A percentile compares a stretch with the other conserved stretches of the same genome.
Conservation (phyloP, 139 green algal species). For the Picochlorum sp. region DNA sequence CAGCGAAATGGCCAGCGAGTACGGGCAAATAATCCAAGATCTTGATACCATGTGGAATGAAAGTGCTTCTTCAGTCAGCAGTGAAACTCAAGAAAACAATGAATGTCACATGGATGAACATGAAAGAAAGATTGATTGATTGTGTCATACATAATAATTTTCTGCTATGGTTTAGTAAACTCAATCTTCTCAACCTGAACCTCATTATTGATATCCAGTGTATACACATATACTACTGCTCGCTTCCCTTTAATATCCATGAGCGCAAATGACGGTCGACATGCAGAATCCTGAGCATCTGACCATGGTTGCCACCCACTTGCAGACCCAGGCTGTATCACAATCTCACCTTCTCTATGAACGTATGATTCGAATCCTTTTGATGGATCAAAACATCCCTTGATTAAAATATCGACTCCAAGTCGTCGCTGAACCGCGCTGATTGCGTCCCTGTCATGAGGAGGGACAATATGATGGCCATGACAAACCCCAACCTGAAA, state of each 20-base stretch:
- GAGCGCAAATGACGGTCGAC: conserved; percentile 82
- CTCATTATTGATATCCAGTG: conserved; percentile 61
- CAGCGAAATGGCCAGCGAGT: neutral
- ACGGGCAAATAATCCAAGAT: conserved; percentile 8
- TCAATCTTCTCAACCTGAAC: conserved; percentile 83
- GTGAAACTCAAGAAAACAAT: neutral
- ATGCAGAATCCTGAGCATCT: neutral
- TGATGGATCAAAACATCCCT: conserved; percentile 54
- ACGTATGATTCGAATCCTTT: conserved; percentile 43
- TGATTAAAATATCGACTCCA: conserved; percentile 87
- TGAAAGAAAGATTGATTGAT: no score
- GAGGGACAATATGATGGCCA: conserved; percentile 84
- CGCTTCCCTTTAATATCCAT: conserved; percentile 88
- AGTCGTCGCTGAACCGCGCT: conserved; percentile 73
- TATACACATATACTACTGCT: conserved; percentile 90
- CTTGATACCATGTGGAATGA: conserved; percentile 5
- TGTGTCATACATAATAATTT: no score
- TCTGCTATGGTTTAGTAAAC: conserved; percentile 40
- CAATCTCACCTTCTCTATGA: conserved; percentile 57
- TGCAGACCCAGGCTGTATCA: conserved; percentile 89
- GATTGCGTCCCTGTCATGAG: conserved; percentile 64
- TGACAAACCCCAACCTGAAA: conserved; percentile 84
- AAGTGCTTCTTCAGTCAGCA: neutral
- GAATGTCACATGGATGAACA: no score
- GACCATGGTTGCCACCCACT: conserved; percentile 58